These are phyloP conservation scores for Penicillium bovifimosum DNA, from an alignment of 495 filamentous ascomycete species.

Conservation along the genomic window DNA sequence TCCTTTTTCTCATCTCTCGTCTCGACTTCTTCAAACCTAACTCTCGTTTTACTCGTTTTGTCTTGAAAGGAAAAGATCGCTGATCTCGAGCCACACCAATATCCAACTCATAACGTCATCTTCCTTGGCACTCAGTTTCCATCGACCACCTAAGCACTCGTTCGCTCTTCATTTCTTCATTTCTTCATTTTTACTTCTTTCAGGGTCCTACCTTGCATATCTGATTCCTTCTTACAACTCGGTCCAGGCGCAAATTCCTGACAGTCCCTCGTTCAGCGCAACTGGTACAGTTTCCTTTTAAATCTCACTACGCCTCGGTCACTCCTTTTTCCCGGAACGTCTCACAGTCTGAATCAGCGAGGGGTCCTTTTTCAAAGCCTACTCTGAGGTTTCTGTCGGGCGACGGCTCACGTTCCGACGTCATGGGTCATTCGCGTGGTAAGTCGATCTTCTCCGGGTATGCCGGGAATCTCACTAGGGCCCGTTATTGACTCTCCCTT, in stretches of 20 bases:
- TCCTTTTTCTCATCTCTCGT: conserved; percentile 4
- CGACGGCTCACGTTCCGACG: conserved; percentile 12
- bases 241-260: neutral
- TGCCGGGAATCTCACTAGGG: conserved; percentile 3
- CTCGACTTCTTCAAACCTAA: neutral
- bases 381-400: conserved; percentile 5
- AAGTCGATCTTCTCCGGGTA: conserved; percentile 20
- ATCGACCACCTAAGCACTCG: conserved; percentile 1
- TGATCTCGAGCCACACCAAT: neutral
- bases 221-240: neutral
- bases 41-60: neutral
- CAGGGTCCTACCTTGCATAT: neutral
- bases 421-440: conserved; percentile 44
- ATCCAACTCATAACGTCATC: conserved; percentile 5
- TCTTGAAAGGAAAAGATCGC: neutral
- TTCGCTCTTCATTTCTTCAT: neutral
- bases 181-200: neutral
- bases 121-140: conserved; percentile 5
- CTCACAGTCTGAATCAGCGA: conserved; percentile 4
- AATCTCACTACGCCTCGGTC: neutral
- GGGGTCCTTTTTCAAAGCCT: neutral
- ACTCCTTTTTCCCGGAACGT: neutral
- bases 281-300: neutral
- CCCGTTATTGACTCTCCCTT: conserved; percentile 24
- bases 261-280: conserved; percentile 4